Conservation (phyloP, 1,139 yeast genomes). For the Citeromyces siamensis region DNA sequence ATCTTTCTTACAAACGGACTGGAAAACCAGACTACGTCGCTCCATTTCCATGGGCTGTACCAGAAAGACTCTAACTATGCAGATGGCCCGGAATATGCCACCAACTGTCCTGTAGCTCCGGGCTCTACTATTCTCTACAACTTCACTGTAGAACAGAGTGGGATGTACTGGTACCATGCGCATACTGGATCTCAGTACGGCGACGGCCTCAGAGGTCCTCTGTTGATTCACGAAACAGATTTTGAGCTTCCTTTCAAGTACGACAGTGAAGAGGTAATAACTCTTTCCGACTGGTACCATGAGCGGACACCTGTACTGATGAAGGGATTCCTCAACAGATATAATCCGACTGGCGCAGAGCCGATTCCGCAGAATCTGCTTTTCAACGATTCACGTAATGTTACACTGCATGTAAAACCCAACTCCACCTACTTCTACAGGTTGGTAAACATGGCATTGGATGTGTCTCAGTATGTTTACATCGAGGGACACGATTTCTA, state of each 20-base stretch:
- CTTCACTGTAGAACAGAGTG: slow-evolving; percentile 57
- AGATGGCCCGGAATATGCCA: slow-evolving; percentile 74
- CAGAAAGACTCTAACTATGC: slow-evolving; percentile 46
- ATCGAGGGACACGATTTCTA: slow-evolving; percentile 58
- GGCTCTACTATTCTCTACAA: slow-evolving; percentile 52
- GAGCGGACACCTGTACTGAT: slow-evolving; percentile 23
- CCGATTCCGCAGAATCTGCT: slow-evolving; percentile 78
- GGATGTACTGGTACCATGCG: slow-evolving; percentile 79
- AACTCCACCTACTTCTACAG: slow-evolving; percentile 52
- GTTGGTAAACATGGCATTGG: slow-evolving; percentile 54
- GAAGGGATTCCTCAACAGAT: slow-evolving; percentile 45
- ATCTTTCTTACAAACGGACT: slow-evolving; percentile 49
- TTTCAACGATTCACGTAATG: slow-evolving; percentile 67
- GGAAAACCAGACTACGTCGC: slow-evolving; percentile 37
- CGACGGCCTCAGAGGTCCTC: slow-evolving; percentile 68
- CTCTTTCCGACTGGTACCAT: slow-evolving; percentile 56
- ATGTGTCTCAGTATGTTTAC: slow-evolving; percentile 58
- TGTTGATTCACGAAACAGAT: slow-evolving; percentile 47
- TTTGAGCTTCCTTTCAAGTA: slow-evolving; percentile 31
- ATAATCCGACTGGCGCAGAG: slow-evolving; percentile 95
- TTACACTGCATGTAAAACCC: slow-evolving; percentile 43
- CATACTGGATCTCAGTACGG: slow-evolving; percentile 68
- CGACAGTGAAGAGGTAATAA: slow-evolving; percentile 48
- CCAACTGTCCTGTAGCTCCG: slow-evolving; percentile 69
- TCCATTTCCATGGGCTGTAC: slow-evolving; percentile 71